phyloP scores from a whole-genome alignment of 2,329 filamentous ascomycete genomes.

The Stachybotrys elegans region DNA sequence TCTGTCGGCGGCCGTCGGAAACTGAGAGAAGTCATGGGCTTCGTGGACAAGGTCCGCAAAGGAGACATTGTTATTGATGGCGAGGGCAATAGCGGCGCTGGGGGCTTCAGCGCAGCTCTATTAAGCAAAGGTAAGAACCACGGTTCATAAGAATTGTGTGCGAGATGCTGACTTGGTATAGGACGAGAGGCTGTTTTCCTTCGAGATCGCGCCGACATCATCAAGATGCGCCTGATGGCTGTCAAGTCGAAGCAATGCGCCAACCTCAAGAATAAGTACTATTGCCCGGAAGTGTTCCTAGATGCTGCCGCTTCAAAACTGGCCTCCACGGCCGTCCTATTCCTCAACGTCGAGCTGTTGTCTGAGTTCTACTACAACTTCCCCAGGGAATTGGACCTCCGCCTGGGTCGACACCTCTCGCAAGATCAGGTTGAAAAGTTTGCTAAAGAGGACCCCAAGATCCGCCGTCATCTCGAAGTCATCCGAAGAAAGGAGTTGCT shows the following conservation, averaged over 20 bases:
- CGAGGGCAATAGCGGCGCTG: slow-evolving; percentile 76
- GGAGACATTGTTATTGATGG: slow-evolving; percentile 83
- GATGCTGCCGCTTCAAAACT: slow-evolving; percentile 94
- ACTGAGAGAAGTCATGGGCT: slow-evolving; percentile 81
- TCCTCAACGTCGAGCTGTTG: slow-evolving; percentile 93
- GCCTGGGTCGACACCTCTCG: slow-evolving; percentile 75
- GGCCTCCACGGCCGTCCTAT: slow-evolving; percentile 89
- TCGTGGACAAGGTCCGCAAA: slow-evolving; percentile 84
- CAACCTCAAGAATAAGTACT: slow-evolving; percentile 82
- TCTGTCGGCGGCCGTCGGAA: slow-evolving; percentile 77
- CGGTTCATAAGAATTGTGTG: neutral
- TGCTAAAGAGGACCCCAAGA: slow-evolving; percentile 87
- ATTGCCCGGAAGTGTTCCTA: slow-evolving; percentile 96
- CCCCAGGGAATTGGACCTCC: slow-evolving; percentile 81
- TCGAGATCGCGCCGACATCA: slow-evolving; percentile 81
- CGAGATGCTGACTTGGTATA: slow-evolving; percentile 38
- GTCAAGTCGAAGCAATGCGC: slow-evolving; percentile 88
- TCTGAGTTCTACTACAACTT: slow-evolving; percentile 99
- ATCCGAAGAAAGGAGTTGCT: slow-evolving; percentile 88
- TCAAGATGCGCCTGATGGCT: slow-evolving; percentile 84
- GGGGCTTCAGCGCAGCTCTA: slow-evolving; percentile 85
- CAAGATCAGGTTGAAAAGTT: slow-evolving; percentile 82
- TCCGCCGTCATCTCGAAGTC: slow-evolving; percentile 83
- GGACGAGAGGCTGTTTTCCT: slow-evolving; percentile 93
- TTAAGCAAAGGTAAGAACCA: slow-evolving; percentile 66